Percentiles rank a stretch among this genome's conserved stretches.
phyloP scores from a whole-genome alignment of 1,284 basidiomycete genomes.

The Sanguinoderma infundibulare region DNA sequence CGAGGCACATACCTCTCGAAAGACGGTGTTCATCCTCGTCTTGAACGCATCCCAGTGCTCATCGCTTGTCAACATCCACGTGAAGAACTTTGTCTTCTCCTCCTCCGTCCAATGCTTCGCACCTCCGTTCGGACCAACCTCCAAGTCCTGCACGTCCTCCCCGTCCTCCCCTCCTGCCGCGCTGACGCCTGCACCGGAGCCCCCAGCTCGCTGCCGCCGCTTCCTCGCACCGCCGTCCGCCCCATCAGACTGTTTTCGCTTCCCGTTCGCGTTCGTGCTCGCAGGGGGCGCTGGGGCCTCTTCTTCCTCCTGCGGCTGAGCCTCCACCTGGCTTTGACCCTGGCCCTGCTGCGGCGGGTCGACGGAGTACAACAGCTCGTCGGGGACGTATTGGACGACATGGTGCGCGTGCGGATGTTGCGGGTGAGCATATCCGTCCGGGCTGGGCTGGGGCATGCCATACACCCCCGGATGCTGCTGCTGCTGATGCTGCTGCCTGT shows the following conservation, averaged over 20 bases:
- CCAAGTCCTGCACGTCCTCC: slow-evolving; percentile 27
- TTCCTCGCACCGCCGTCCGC: slow-evolving; percentile 17
- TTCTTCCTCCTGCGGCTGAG: slow-evolving; percentile 11
- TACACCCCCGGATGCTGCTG: slow-evolving; percentile 6
- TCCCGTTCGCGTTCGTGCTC: slow-evolving; percentile 8
- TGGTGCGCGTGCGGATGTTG: slow-evolving; percentile 11
- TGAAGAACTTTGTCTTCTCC: slow-evolving; percentile 73
- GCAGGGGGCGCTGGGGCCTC: slow-evolving; percentile 6
- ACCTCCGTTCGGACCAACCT: slow-evolving; percentile 42
- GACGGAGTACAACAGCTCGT: slow-evolving; percentile 16
- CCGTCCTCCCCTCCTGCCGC: slow-evolving; percentile 13
- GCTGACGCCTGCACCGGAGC: not conserved
- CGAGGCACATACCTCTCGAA: slow-evolving; percentile 62
- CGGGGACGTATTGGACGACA: slow-evolving; percentile 19
- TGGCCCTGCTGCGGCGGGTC: slow-evolving; percentile 1
- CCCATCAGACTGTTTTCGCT: slow-evolving; percentile 27
- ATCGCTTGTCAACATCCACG: slow-evolving; percentile 76
- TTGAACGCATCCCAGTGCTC: slow-evolving; percentile 75
- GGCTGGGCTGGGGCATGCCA: slow-evolving; percentile 4
- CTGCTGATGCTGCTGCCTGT: too few species aligned
- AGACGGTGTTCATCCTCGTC: slow-evolving; percentile 77
- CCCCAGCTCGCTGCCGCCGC: slow-evolving; percentile 16
- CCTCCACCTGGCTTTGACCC: not conserved
- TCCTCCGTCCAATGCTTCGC: slow-evolving; percentile 83
- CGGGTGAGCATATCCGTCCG: slow-evolving; percentile 10